Percentiles rank a stretch among this genome's conserved stretches.
Evolutionary conservation across 1,284 basidiomycete genomes (phyloP).

Genomic region (Apiotrichum veenhuisii): DNA sequence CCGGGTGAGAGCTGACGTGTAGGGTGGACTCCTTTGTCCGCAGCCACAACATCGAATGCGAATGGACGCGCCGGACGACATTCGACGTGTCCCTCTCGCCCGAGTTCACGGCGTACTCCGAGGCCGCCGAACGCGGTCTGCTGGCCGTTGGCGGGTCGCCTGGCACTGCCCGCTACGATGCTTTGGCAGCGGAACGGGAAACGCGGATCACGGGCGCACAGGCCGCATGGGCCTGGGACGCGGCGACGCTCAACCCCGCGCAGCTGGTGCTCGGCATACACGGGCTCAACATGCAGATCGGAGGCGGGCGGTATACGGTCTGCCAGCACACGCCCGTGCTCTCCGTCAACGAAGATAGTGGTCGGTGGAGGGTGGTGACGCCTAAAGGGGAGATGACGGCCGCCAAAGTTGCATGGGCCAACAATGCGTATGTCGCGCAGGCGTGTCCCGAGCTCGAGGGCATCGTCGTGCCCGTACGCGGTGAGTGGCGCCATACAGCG

Average conservation of each 20-base stretch:
- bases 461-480: slow-evolving; percentile 26
- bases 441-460: slow-evolving; percentile 29
- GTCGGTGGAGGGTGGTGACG: slow-evolving; percentile 29
- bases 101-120: slow-evolving; percentile 29
- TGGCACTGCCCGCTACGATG: slow-evolving; percentile 7
- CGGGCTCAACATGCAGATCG: slow-evolving; percentile 10
- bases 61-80: slow-evolving; percentile 33
- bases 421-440: slow-evolving; percentile 31
- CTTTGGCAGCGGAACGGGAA: slow-evolving; percentile 6
- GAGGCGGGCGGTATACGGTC: slow-evolving; percentile 27
- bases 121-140: slow-evolving; percentile 19
- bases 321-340: slow-evolving; percentile 15
- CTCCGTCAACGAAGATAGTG: not conserved
- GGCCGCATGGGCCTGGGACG: slow-evolving; percentile 29
- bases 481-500: slow-evolving; percentile 5
- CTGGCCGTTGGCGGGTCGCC: slow-evolving; percentile 16
- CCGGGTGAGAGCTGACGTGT: not conserved
- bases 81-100: slow-evolving; percentile 35
- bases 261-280: slow-evolving; percentile 35
- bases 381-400: slow-evolving; percentile 27
- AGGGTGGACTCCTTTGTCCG: slow-evolving; percentile 26
- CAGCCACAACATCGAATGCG: slow-evolving; percentile 34
- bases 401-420: slow-evolving; percentile 29
- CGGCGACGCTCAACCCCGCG: slow-evolving; percentile 39
- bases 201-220: slow-evolving; percentile 11